Evolutionary conservation across 1,284 basidiomycete species (phyloP), one percentile per base, ranked within the genome.

Genomic region (Heterobasidion annosum): DNA sequence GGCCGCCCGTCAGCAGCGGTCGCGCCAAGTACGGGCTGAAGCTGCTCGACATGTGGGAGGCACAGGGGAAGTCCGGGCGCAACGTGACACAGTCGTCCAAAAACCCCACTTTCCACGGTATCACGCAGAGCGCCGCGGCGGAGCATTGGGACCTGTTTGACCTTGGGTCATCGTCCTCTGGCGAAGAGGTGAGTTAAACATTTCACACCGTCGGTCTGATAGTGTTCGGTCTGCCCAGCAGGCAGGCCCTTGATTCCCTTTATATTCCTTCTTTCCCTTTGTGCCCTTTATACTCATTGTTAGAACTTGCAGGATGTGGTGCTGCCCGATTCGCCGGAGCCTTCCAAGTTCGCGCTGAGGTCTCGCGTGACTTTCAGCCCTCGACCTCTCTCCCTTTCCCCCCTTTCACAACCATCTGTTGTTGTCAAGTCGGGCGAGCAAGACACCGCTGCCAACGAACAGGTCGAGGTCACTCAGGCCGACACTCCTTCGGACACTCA

Each of bases 281-380:
- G 48, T 50, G 8, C 34, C n/a, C n/a, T 12, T 6, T 50, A 50
- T 10, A n/a, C 37, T 40, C 37, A 40, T 40, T 40, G 37, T 40
- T 40, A 40, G 44, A 44, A 25, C 37, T 32, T 33, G 44, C 40
- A 59, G 58, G 58, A 59, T 32, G 58, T 60, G 49, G 54, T 54
- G 37, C 49, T 57, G 34, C 46, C 54, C 58, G 52, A 59, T 40
- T 59, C 59, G 25, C 53, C 58, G 13, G 52, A 59, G 37, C 35
- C 52, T n/a, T 47, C 55, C 16, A 59, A 59, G 50, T 60, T 60
- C 58, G 53, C 47, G 16, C 54, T 60, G 25, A 33, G 53, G 13
- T 52, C 59, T 8, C 59, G 53, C 25, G 53, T 50, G 34, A 13
- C 44, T 12, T 45, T 54, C 25, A 33, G 25, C 37, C 57, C 32